Evolutionary conservation across 495 filamentous ascomycete genomes (phyloP), one percentile per base, ranked within the genome.

Genomic region (Pseudomonodictys pantanalensis): DNA sequence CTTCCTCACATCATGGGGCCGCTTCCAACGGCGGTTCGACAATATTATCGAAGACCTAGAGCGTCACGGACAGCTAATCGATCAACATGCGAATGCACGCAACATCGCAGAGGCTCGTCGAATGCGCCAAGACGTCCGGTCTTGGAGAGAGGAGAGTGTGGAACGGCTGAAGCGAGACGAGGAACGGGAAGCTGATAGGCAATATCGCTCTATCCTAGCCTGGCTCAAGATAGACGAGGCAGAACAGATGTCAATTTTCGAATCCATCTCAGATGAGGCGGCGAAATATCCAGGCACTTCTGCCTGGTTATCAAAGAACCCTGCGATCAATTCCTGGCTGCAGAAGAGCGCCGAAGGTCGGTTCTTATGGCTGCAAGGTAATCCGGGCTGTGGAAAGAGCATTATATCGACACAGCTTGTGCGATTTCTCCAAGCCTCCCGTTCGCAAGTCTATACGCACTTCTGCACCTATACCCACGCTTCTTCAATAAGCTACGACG

Each of bases 311-410:
- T n/a, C 53, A 23, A 45, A 33, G 17, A 53, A 35, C 30, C 4
- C 15, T 2, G 33, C 28, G 33, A 29, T 53, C 17, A 38, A 35
- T 22, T 46, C 49, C 10, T 60, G 57, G 57, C 22, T 53, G 24
- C 48, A 38, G 15, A 22, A 45, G n/a, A 52, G 46, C 4, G 48
- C 38, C 10, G 15, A 52, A 15, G 25, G 18, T 29, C n/a, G 11
- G 6, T 9, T 60, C 25, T 2, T 60, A 6, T 60, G 57, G 49
- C 49, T 60, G 20, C 49, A 60, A 26, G 49, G 57, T n/a, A 60
- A 60, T 32, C 35, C 57, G 23, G 48, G 49, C 17, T 60, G 48
- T 23, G 48, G 57, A n/a, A 54, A 54, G 22, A 54, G 51, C 28
- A 24, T 43, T 22, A 25, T 54, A 17, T 42, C 51, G 29, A 43